These are phyloP conservation scores for Moricandia moricandioides DNA, from an alignment of 345 rosid genomes.

Conservation along the genomic window DNA sequence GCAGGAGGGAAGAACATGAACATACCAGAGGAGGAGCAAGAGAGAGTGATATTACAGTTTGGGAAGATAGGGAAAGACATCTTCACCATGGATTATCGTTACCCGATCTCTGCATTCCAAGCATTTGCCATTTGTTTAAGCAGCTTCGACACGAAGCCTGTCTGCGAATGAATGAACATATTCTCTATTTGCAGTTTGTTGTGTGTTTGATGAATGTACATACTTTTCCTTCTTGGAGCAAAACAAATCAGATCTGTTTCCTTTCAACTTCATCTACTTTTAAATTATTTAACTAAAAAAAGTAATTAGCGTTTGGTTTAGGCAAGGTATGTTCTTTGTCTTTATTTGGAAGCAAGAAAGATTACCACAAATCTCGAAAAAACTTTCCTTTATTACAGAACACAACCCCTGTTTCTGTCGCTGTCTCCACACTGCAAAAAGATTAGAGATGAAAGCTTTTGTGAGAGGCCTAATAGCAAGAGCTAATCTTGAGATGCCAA, in stretches of 20 bases:
- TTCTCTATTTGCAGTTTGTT: conserved; percentile 10
- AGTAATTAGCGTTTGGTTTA: conserved; percentile 26
- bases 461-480: conserved; percentile 33
- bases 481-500: conserved; percentile 23
- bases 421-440: no score
- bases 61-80: conserved; percentile 94
- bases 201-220: conserved; percentile 31
- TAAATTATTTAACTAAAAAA: background rate
- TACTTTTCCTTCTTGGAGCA: conserved; percentile 18
- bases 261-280: background rate
- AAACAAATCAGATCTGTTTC: conserved; percentile 1
- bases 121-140: conserved; percentile 95
- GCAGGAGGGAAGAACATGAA: conserved; percentile 42
- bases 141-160: conserved; percentile 94
- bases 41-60: conserved; percentile 77
- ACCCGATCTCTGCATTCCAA: conserved; percentile 93
- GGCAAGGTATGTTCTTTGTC: conserved; percentile 31
- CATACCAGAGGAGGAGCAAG: conserved; percentile 59
- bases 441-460: conserved; percentile 18
- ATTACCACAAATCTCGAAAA: background rate
- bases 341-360: conserved; percentile 21
- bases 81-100: conserved; percentile 91
- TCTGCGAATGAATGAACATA: conserved; percentile 57
- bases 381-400: conserved; percentile 8
- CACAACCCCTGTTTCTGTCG: background rate